A percentile compares a stretch with the other conserved stretches of the same genome.
phyloP scores from a whole-genome alignment of 371 early-diverging fungal genomes.

The Entomophthora muscae region DNA sequence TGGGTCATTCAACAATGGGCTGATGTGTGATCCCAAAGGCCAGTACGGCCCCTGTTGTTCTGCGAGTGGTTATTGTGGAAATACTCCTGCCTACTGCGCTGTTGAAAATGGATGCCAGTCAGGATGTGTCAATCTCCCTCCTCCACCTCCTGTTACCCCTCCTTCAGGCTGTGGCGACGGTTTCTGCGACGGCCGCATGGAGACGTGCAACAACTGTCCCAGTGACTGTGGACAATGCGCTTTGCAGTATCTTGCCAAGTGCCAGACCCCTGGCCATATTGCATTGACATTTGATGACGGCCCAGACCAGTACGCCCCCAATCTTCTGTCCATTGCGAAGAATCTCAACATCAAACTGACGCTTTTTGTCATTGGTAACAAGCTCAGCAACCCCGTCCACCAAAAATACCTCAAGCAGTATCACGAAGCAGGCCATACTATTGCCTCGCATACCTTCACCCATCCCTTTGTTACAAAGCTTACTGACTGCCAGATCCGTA shows the following conservation, averaged over 20 bases:
- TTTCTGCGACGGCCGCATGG: background rate
- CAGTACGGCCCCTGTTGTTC: too few relatives aligned
- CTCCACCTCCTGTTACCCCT: too few relatives aligned
- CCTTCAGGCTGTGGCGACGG: background rate
- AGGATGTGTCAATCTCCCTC: too few relatives aligned
- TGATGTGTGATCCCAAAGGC: too few relatives aligned
- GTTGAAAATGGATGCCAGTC: too few relatives aligned
- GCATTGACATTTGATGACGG: too few relatives aligned
- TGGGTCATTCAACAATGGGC: too few relatives aligned
- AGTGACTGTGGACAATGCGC: background rate
- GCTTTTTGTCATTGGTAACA: slow-evolving; percentile 42
- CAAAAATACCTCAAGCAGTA: background rate
- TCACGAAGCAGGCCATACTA: slow-evolving; percentile 20
- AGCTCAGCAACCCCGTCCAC: background rate
- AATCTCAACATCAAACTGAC: slow-evolving; percentile 30
- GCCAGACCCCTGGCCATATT: slow-evolving; percentile 6
- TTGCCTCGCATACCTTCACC: slow-evolving; percentile 31
- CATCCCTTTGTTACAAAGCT: slow-evolving; percentile 23
- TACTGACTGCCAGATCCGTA: slow-evolving; percentile 16
- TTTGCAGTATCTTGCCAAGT: background rate
- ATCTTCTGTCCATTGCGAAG: slow-evolving; percentile 25
- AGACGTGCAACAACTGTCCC: background rate
- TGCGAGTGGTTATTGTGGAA: too few relatives aligned
- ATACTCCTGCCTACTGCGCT: too few relatives aligned
- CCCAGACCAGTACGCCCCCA: background rate